Conservation (phyloP, 257 asterid genomes). For the Nemophila menziesii region DNA sequence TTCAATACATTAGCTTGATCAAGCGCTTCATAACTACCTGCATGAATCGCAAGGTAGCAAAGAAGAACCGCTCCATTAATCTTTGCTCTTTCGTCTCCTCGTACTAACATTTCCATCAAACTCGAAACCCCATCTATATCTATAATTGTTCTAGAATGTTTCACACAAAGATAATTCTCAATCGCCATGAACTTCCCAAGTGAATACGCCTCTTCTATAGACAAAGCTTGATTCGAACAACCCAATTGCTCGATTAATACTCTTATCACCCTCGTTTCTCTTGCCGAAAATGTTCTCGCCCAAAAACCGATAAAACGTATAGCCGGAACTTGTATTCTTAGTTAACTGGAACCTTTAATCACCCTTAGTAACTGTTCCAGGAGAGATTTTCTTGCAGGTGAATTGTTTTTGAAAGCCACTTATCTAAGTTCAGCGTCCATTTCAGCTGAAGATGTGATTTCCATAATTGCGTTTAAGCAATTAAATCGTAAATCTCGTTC, state of each 20-base stretch:
- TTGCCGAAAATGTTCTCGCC: slow-evolving; percentile 70
- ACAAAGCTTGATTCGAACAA: slow-evolving; percentile 41
- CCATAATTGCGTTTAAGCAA: slow-evolving; percentile 66
- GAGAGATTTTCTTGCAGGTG: slow-evolving; percentile 73
- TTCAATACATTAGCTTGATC: slow-evolving; percentile 51
- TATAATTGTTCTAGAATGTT: slow-evolving; percentile 55
- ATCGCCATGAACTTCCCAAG: slow-evolving; percentile 54
- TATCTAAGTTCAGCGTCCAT: slow-evolving; percentile 53
- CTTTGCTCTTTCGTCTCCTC: slow-evolving; percentile 41
- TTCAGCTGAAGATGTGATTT: slow-evolving; percentile 69
- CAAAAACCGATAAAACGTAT: slow-evolving; percentile 50
- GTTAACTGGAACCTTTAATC: slow-evolving; percentile 28
- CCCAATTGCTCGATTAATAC: slow-evolving; percentile 47
- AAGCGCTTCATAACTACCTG: slow-evolving; percentile 48
- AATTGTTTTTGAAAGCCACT: slow-evolving; percentile 60
- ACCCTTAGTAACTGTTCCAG: slow-evolving; percentile 70
- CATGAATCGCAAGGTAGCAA: slow-evolving; percentile 66
- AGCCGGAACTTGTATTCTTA: slow-evolving; percentile 33
- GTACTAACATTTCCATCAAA: slow-evolving; percentile 38
- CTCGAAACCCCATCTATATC: slow-evolving; percentile 52
- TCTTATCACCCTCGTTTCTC: slow-evolving; percentile 53
- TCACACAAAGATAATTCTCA: slow-evolving; percentile 47
- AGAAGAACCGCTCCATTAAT: slow-evolving; percentile 41
- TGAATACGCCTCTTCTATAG: slow-evolving; percentile 48
- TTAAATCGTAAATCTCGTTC: slow-evolving; percentile 48